Evolutionary conservation across 305 asterid genomes (phyloP).

Genomic region (Nicotiana rustica): DNA sequence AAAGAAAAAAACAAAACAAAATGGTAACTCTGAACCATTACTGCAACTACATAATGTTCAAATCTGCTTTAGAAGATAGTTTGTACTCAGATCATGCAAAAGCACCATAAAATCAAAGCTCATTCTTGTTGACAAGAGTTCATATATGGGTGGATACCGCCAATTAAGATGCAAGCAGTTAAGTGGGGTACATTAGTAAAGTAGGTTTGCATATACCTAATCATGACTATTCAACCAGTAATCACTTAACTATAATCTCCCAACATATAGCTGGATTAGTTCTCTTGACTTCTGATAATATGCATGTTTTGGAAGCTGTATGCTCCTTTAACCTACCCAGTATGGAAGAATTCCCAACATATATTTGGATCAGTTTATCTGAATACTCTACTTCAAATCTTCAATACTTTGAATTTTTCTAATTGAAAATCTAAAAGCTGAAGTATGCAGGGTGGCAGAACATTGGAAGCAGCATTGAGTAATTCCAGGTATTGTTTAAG

Average conservation of each 20-base stretch:
- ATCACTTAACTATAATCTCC: neutral
- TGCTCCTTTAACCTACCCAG: neutral
- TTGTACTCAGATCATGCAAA: neutral
- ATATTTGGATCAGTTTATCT: neutral
- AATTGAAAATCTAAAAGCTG: conserved; percentile 39
- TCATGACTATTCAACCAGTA: too few species aligned
- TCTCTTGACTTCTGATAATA: neutral
- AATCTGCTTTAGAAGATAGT: conserved; percentile 28
- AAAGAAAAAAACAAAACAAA: neutral
- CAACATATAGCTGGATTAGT: neutral
- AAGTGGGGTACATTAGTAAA: neutral
- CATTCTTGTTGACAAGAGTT: conserved; percentile 25
- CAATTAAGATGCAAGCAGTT: neutral
- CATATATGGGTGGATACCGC: neutral
- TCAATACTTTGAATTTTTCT: neutral
- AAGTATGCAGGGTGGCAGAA: conserved; percentile 71
- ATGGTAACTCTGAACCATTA: neutral
- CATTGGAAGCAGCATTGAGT: conserved; percentile 69
- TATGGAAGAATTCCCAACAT: neutral
- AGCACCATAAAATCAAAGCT: neutral
- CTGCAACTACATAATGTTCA: neutral
- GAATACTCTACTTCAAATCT: neutral
- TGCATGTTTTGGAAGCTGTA: neutral
- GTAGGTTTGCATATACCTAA: neutral
- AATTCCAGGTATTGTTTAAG: conserved; percentile 65